Conservation (phyloP, 2,329 filamentous ascomycete genomes). For the Claviceps sp. region DNA sequence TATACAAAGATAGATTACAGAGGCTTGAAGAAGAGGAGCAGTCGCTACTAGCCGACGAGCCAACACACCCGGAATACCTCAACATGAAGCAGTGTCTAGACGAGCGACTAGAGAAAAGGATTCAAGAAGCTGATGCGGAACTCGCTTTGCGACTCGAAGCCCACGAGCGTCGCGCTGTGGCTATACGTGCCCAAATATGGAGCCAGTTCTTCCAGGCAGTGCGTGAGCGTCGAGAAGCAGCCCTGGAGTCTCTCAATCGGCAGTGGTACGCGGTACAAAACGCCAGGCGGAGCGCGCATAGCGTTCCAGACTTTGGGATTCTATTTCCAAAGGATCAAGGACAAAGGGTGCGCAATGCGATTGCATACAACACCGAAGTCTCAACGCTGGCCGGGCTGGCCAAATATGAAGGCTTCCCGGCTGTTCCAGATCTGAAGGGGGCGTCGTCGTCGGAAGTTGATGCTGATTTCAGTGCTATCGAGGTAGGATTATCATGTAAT, state of each 20-base stretch:
- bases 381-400: slow-evolving; percentile 81
- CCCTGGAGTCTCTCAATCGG: slow-evolving; percentile 69
- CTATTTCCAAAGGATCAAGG: slow-evolving; percentile 65
- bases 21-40: slow-evolving; percentile 61
- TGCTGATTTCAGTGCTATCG: slow-evolving; percentile 79
- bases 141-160: slow-evolving; percentile 61
- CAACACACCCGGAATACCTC: slow-evolving; percentile 83
- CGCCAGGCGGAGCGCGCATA: slow-evolving; percentile 69
- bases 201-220: slow-evolving; percentile 82
- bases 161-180: slow-evolving; percentile 61
- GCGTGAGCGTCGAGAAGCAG: slow-evolving; percentile 67
- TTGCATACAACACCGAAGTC: slow-evolving; percentile 90
- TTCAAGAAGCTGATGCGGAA: slow-evolving; percentile 61
- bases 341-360: slow-evolving; percentile 70
- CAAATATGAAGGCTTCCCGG: slow-evolving; percentile 92
- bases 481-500: slow-evolving; percentile 35
- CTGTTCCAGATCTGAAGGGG: slow-evolving; percentile 71
- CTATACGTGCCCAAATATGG: slow-evolving; percentile 73
- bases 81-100: slow-evolving; percentile 82
- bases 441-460: slow-evolving; percentile 64
- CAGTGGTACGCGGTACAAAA: slow-evolving; percentile 90
- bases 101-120: slow-evolving; percentile 66
- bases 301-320: slow-evolving; percentile 69
- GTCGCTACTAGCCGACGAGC: slow-evolving; percentile 43
- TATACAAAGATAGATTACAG: slow-evolving; percentile 79